Conservation (phyloP, 2,329 filamentous ascomycete species). For the Nigrograna mackinnonii region DNA sequence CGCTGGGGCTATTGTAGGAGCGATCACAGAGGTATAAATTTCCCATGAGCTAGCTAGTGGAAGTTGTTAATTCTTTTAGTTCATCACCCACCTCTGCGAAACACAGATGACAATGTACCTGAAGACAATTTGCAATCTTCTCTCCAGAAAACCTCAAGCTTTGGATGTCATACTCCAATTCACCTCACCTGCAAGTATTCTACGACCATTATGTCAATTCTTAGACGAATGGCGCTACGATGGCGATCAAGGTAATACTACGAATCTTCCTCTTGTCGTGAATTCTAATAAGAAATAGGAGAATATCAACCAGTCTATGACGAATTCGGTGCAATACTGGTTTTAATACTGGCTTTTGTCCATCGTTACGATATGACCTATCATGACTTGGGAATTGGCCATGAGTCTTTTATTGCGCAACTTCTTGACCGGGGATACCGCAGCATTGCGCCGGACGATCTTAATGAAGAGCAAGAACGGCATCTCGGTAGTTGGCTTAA, state of each 20-base stretch:
- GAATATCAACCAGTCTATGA: constrained; percentile 87
- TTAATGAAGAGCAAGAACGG: constrained; percentile 67
- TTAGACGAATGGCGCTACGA: constrained; percentile 82
- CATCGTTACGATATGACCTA: constrained; percentile 71
- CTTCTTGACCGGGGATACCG: constrained; percentile 65
- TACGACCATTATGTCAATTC: constrained; percentile 74
- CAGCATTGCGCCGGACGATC: constrained; percentile 60
- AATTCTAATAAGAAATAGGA: constrained; percentile 47
- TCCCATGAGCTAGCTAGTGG: background rate
- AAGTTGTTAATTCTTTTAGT: constrained; percentile 45
- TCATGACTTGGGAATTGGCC: constrained; percentile 65
- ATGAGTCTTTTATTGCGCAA: constrained; percentile 70
- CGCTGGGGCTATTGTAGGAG: constrained; percentile 80
- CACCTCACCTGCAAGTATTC: constrained; percentile 68
- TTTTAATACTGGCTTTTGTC: constrained; percentile 74
- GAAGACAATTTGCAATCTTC: constrained; percentile 71
- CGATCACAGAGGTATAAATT: constrained; percentile 51
- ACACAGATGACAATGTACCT: constrained; percentile 81
- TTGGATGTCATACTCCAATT: constrained; percentile 79
- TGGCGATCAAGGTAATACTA: constrained; percentile 66
- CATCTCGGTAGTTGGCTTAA: constrained; percentile 76
- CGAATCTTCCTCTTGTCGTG: too few species aligned
- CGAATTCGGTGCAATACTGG: constrained; percentile 77
- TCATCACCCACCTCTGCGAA: constrained; percentile 69
- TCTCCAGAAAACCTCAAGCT: constrained; percentile 72